phyloP scores from a whole-genome alignment of 805 yeast species.

The Metschnikowia hibisci region DNA sequence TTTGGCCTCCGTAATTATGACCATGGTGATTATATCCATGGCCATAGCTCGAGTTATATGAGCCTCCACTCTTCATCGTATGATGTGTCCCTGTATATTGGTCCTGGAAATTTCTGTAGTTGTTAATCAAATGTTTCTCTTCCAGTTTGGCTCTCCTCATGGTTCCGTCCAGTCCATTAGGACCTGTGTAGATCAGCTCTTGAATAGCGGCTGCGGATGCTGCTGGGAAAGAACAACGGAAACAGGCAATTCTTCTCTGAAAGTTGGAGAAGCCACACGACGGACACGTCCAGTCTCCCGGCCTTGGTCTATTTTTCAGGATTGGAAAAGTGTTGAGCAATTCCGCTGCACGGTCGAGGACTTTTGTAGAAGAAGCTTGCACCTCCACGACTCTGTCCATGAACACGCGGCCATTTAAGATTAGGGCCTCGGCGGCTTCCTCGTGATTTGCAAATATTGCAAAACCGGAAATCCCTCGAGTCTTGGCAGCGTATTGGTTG shows the following conservation, averaged over 20 bases:
- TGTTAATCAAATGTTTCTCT: constrained; percentile 12
- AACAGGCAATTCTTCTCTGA: constrained; percentile 90
- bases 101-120: constrained; percentile 11
- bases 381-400: constrained; percentile 77
- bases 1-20: constrained; percentile 13
- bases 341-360: constrained; percentile 78
- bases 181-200: constrained; percentile 47
- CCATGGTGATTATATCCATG: constrained; percentile 16
- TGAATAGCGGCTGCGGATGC: constrained; percentile 67
- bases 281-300: constrained; percentile 98
- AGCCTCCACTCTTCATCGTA: constrained; percentile 15
- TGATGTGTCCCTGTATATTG: constrained; percentile 9
- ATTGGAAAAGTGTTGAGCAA: constrained; percentile 81
- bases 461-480: constrained; percentile 60
- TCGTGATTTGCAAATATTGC: constrained; percentile 82
- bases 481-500: constrained; percentile 26
- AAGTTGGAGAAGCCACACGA: constrained; percentile 93
- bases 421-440: constrained; percentile 74
- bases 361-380: constrained; percentile 76
- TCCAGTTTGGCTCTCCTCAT: constrained; percentile 12
- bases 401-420: constrained; percentile 72
- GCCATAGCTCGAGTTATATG: constrained; percentile 10
- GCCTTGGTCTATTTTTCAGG: constrained; percentile 82
- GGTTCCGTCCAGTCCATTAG: constrained; percentile 3
- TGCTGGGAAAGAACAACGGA: constrained; percentile 87